Evolutionary conservation across 257 asterid genomes (phyloP).

Genomic region (Penstemon eatonii): DNA sequence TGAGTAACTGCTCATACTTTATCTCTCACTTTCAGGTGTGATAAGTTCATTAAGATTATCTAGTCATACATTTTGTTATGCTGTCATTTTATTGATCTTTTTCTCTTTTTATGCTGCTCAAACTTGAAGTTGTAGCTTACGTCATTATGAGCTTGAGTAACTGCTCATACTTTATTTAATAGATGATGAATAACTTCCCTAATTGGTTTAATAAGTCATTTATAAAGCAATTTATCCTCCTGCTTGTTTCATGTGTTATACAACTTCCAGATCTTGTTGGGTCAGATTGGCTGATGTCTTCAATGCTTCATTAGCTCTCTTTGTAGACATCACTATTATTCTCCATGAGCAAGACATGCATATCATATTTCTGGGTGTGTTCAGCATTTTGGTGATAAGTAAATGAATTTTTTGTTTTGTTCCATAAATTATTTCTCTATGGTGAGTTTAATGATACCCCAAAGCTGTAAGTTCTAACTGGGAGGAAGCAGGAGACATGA

Average conservation of each 20-base stretch:
- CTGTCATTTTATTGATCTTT: not conserved
- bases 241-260: not conserved
- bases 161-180: not conserved
- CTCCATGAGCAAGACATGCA: not conserved
- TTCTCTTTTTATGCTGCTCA: not conserved
- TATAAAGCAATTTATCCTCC: not conserved
- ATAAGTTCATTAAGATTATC: not conserved
- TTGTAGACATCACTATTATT: not conserved
- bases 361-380: not conserved
- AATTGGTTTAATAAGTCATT: not conserved
- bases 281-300: not conserved
- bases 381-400: no score
- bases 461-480: not conserved
- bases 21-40: slow-evolving; percentile 28
- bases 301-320: not conserved
- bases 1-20: not conserved
- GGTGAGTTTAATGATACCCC: not conserved
- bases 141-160: slow-evolving; percentile 7
- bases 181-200: not conserved
- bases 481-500: not conserved
- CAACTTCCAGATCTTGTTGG: not conserved
- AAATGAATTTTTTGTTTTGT: not conserved
- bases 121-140: not conserved
- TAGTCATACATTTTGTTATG: not conserved
- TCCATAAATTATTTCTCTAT: not conserved